A percentile compares a stretch with the other conserved stretches of the same genome.
Evolutionary conservation across 2,329 filamentous ascomycete genomes (phyloP).

Genomic region (Ceratocystis albifundus): DNA sequence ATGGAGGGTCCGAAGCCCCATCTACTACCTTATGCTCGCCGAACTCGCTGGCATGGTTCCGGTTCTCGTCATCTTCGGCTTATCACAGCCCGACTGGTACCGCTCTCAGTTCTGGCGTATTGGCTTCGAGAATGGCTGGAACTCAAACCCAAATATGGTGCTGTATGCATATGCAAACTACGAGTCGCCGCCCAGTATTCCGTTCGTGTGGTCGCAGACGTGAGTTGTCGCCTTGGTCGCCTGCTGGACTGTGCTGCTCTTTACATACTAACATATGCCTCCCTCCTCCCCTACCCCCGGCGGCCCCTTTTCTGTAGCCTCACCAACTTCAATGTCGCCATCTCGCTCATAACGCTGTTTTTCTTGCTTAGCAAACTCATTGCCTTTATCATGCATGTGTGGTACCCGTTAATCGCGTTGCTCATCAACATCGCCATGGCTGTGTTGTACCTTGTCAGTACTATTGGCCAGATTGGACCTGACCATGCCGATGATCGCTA

Average conservation of each 20-base stretch:
- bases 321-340: conserved; percentile 64
- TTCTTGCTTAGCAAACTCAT: conserved; percentile 60
- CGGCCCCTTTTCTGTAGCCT: conserved; percentile 38
- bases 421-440: conserved; percentile 47
- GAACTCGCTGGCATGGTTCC: conserved; percentile 57
- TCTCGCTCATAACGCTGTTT: conserved; percentile 65
- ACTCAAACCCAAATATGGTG: conserved; percentile 58
- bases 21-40: conserved; percentile 51
- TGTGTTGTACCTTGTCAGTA: conserved; percentile 52
- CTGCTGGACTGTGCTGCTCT: no score
- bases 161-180: conserved; percentile 66
- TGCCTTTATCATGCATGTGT: conserved; percentile 58
- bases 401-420: conserved; percentile 53
- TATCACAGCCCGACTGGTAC: conserved; percentile 62
- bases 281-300: no score
- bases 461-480: conserved; percentile 60
- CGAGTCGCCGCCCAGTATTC: conserved; percentile 46
- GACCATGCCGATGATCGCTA: conserved; percentile 57
- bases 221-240: conserved; percentile 36
- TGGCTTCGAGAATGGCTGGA: conserved; percentile 58
- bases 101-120: conserved; percentile 62
- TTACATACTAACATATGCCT: background rate
- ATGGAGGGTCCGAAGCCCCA: conserved; percentile 47
- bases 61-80: conserved; percentile 57
- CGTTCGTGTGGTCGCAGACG: conserved; percentile 63